These are phyloP conservation scores for Nissolia schottii DNA, from an alignment of 306 rosid species.

Conservation along the genomic window DNA sequence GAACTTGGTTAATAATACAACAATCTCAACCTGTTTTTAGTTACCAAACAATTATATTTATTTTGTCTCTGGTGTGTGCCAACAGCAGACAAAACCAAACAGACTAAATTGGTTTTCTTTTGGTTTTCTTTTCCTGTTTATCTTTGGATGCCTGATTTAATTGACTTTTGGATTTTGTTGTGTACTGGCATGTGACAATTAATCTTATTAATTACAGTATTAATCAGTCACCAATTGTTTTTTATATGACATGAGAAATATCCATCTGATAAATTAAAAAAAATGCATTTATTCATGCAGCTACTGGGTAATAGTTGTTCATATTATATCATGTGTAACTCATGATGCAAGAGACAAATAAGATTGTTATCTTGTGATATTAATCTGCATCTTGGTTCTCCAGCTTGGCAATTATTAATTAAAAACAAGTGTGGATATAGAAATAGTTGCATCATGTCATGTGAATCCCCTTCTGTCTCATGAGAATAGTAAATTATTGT, in stretches of 20 bases:
- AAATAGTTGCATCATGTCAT: conserved; percentile 30
- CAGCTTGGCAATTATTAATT: conserved; percentile 10
- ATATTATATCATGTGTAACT: conserved; percentile 7
- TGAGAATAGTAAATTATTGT: not conserved
- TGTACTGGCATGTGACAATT: conserved; percentile 30
- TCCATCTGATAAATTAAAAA: conserved; percentile 10
- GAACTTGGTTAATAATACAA: conserved; percentile 35
- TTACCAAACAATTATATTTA: conserved; percentile 20
- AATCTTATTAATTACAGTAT: conserved; percentile 15
- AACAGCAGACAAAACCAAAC: not conserved
- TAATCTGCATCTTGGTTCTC: not conserved
- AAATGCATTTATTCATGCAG: conserved; percentile 3
- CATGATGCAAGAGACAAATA: conserved; percentile 1
- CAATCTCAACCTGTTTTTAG: conserved; percentile 24
- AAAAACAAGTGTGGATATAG: not conserved
- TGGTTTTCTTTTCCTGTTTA: not conserved
- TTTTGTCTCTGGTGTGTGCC: conserved; percentile 30
- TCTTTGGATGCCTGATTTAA: not conserved
- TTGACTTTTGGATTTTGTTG: conserved; percentile 9
- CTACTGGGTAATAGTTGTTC: conserved; percentile 9
- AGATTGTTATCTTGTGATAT: not conserved
- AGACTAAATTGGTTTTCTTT: no score
- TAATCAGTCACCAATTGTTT: conserved; percentile 4
- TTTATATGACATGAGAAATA: conserved; percentile 4
- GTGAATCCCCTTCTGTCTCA: conserved; percentile 16